A percentile compares a stretch with the other conserved stretches of the same genome.
These are phyloP conservation scores for Prunus campanulata DNA, from an alignment of 306 rosid genomes.

Conservation along the genomic window DNA sequence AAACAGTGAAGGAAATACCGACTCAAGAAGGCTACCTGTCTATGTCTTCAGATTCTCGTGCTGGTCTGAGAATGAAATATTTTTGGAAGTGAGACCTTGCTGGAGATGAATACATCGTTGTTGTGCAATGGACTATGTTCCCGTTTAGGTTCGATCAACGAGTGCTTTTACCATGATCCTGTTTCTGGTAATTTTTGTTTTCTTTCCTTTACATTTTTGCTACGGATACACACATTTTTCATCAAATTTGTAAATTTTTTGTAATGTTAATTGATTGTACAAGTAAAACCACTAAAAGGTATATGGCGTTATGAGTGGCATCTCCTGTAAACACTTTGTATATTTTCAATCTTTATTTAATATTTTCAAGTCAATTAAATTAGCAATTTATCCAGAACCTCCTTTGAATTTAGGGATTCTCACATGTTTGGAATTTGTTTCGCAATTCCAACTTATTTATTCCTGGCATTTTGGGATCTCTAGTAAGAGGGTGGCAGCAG, in stretches of 20 bases:
- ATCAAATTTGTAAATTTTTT: background rate
- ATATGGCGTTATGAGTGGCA: background rate
- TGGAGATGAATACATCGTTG: background rate
- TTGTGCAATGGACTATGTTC: background rate
- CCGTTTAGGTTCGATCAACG: background rate
- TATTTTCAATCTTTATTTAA: too few species aligned
- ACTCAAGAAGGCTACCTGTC: background rate
- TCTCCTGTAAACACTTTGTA: background rate
- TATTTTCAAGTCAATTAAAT: too few species aligned
- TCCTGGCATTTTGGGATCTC: too few species aligned
- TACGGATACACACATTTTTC: background rate
- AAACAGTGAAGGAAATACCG: background rate
- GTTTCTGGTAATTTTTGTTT: background rate
- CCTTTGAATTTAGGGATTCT: too few species aligned
- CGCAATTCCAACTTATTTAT: too few species aligned
- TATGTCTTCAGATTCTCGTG: background rate
- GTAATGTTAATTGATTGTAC: background rate
- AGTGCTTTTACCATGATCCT: background rate
- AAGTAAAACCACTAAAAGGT: background rate
- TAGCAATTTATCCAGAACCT: too few species aligned
- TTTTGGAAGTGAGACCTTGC: background rate
- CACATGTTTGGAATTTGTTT: too few species aligned
- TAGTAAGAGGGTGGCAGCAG: too few species aligned
- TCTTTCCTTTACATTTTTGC: background rate
- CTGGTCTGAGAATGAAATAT: background rate